phyloP scores from a whole-genome alignment of 805 yeast species.

The Kluyveromyces aestuarii region DNA sequence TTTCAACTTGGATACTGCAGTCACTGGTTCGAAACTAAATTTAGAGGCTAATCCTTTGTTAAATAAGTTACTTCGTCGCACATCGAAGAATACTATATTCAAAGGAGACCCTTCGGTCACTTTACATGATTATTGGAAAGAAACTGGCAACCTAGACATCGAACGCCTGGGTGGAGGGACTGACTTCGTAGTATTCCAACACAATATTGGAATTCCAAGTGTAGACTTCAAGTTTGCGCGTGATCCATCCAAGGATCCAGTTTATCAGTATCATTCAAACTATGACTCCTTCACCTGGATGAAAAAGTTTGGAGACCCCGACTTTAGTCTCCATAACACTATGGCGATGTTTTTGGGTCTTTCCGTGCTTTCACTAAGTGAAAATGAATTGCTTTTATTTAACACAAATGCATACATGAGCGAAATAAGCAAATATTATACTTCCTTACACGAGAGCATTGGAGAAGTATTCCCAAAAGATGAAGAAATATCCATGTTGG shows the following conservation, averaged over 20 bases:
- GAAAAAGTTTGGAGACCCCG: conserved; percentile 42
- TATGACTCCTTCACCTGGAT: conserved; percentile 54
- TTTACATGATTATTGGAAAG: conserved; percentile 41
- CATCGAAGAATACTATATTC: conserved; percentile 39
- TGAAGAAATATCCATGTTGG: conserved; percentile 7
- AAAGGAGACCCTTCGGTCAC: conserved; percentile 31
- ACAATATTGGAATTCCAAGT: conserved; percentile 59
- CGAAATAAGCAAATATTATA: conserved; percentile 32
- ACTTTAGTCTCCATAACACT: conserved; percentile 43
- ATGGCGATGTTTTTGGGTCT: conserved; percentile 54
- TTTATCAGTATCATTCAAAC: conserved; percentile 40
- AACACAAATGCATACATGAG: conserved; percentile 39
- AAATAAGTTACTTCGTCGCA: conserved; percentile 34
- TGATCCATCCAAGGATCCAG: conserved; percentile 35
- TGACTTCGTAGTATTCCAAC: conserved; percentile 53
- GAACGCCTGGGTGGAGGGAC: conserved; percentile 40
- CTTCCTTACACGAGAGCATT: conserved; percentile 14
- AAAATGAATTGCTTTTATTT: conserved; percentile 47
- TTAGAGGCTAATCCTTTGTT: conserved; percentile 52
- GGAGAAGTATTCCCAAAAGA: conserved; percentile 19
- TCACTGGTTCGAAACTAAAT: conserved; percentile 41
- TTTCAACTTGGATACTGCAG: conserved; percentile 40
- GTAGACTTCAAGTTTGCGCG: conserved; percentile 38
- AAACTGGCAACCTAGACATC: conserved; percentile 30
- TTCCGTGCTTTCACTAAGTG: conserved; percentile 42